These are phyloP conservation scores for Aspergillus sp. DNA, from an alignment of 2,329 filamentous ascomycete genomes.

Conservation along the genomic window DNA sequence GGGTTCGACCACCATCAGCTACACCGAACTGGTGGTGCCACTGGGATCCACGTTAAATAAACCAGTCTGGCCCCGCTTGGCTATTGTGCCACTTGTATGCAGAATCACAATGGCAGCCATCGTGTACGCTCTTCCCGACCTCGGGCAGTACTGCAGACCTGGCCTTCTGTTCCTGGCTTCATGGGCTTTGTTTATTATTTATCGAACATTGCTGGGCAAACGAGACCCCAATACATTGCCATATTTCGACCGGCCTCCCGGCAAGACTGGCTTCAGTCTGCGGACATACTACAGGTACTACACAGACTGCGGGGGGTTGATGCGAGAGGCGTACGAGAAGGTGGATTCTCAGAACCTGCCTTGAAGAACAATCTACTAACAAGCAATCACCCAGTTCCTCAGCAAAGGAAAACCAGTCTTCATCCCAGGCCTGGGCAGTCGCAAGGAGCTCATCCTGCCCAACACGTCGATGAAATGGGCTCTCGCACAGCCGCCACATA, in stretches of 20 bases:
- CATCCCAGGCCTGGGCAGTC: constrained; percentile 41
- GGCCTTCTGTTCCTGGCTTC: too few relatives aligned
- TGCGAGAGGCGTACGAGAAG: constrained; percentile 5
- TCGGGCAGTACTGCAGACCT: too few relatives aligned
- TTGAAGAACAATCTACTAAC: not conserved
- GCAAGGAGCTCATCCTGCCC: constrained; percentile 46
- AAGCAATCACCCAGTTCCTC: constrained; percentile 34
- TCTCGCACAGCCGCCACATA: constrained; percentile 39
- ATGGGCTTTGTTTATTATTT: too few relatives aligned
- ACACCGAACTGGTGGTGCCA: too few relatives aligned
- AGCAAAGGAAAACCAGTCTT: constrained; percentile 45
- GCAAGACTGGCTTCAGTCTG: constrained; percentile 2
- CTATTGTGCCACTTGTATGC: too few relatives aligned
- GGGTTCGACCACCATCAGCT: too few relatives aligned
- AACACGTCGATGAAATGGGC: constrained; percentile 42
- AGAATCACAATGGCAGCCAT: too few relatives aligned
- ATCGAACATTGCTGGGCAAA: too few relatives aligned
- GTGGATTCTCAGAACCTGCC: not conserved
- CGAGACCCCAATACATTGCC: too few relatives aligned
- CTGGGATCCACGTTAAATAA: too few relatives aligned
- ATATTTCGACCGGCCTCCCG: not conserved
- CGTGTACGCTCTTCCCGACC: too few relatives aligned
- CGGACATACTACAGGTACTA: not conserved
- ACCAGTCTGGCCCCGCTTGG: too few relatives aligned
- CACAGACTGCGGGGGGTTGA: not conserved